Base-by-base conservation (phyloP, 2,329 filamentous ascomycete genomes). In the Didymosphaeria variabile region DNA sequence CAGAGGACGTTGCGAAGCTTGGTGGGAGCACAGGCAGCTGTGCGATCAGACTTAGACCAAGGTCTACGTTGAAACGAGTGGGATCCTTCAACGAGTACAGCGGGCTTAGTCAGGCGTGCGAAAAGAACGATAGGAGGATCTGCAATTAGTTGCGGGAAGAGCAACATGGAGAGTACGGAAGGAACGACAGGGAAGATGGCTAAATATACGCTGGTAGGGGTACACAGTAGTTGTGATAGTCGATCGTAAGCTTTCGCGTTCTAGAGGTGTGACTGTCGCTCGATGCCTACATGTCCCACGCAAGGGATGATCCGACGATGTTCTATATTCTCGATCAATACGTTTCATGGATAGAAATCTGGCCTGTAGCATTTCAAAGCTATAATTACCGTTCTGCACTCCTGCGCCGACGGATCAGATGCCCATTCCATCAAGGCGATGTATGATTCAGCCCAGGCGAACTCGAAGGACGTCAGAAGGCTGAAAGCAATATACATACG, bases 401-500 rank as follows among this genome's bases (percentile, higher is more conserved):
- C 26, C 34, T 13, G n/a, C 36, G 26, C 36, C 29, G 26, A 17
- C 45, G 52, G 38, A 32, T 34, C 17, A 40, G 26, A 42, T 34
- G 29, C n/a, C 23, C 42, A 9, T 55, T 15, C 7, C 13, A 44
- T 17, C 21, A 10, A 54, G 36, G 51, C 51, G 26, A 42, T 32
- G 17, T 9, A 55, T 34, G n/a, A 26, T 42, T 49, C 53, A 54
- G 57, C 40, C 34, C 29, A 57, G 49, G 49, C 47, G n/a, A 26
- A 44, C n/a, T 44, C 36, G 55, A 44, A 31, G 42, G 10, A 36
- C 38, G 10, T 46, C 12, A 46, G 31, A 38, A 53, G 46, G 55
- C 45, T 56, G 50, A 40, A 38, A 59, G 55, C 64, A 70, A 70
- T 69, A 70, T 69, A 64, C 55, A 59, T 44, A 55, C n/a, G 57